phyloP scores from a whole-genome alignment of 495 filamentous ascomycete species.

The Pyrenopolyporus hunteri region DNA sequence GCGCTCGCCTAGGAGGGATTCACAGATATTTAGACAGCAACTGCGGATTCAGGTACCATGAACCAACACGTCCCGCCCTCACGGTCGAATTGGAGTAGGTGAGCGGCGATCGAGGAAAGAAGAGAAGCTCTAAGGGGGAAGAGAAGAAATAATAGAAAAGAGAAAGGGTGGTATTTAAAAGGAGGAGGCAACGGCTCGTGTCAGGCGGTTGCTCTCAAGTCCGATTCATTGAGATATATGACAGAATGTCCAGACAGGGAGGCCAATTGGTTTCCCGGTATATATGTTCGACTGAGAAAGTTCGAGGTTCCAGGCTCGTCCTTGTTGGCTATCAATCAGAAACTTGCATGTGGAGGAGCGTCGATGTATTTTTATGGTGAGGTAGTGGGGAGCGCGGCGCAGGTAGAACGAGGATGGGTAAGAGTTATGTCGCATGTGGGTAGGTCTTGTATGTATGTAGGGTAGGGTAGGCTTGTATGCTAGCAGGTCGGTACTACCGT shows the following conservation, averaged over 20 bases:
- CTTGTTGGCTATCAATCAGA: conserved; percentile 11
- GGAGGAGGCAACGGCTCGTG: no score
- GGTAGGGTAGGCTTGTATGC: no score
- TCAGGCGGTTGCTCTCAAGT: conserved; percentile 7
- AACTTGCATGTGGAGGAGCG: neutral
- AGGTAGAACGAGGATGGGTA: neutral
- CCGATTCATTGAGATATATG: conserved; percentile 20
- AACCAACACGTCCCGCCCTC: neutral
- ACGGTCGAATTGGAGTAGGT: conserved; percentile 1
- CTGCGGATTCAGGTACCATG: conserved; percentile 19
- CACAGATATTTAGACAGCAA: conserved; percentile 17
- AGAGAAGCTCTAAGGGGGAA: neutral
- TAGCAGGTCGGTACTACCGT: no score
- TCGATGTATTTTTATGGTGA: neutral
- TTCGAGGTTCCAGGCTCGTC: conserved; percentile 1
- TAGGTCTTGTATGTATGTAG: conserved; percentile 8
- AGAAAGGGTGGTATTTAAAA: neutral
- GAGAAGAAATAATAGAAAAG: neutral
- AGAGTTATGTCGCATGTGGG: neutral
- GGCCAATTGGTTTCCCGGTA: conserved; percentile 14
- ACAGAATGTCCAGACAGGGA: conserved; percentile 8
- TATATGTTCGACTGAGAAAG: conserved; percentile 7
- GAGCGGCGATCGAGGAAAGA: conserved; percentile 15
- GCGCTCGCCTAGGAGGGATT: conserved; percentile 11
- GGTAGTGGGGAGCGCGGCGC: neutral